These are phyloP conservation scores for Kuraishia ogatae DNA, from an alignment of 805 yeast genomes.

Conservation along the genomic window DNA sequence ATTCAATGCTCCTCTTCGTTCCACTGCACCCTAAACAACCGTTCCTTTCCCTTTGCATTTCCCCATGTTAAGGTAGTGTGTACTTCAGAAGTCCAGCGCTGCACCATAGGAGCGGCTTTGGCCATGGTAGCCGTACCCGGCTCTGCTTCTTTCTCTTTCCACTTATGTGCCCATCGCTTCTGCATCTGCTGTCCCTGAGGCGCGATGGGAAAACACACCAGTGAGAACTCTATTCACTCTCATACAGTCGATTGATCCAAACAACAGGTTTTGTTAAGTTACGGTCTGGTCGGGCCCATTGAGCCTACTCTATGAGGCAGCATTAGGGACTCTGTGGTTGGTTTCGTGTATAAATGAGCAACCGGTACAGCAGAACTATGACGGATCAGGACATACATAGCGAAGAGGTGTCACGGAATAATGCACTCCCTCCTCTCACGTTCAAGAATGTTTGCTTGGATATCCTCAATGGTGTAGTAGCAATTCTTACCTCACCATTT, in stretches of 20 bases:
- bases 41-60: no score
- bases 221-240: not conserved
- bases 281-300: not conserved
- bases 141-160: not conserved
- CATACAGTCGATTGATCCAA: not conserved
- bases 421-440: constrained; percentile 32
- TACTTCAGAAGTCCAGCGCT: not conserved
- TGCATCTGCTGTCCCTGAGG: not conserved
- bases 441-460: constrained; percentile 40
- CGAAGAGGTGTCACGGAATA: not conserved
- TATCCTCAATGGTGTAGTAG: constrained; percentile 30
- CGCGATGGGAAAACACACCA: not conserved
- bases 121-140: not conserved
- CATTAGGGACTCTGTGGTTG: not conserved
- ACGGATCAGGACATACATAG: not conserved
- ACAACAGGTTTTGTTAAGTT: no score
- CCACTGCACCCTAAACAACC: no score
- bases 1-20: no score
- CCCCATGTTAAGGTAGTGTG: no score
- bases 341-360: not conserved
- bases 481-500: constrained; percentile 38
- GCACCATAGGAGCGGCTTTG: no score
- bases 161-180: not conserved
- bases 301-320: not conserved
- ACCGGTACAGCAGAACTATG: not conserved